phyloP scores from a whole-genome alignment of 257 asterid species.

The Nicotiana tabacum region DNA sequence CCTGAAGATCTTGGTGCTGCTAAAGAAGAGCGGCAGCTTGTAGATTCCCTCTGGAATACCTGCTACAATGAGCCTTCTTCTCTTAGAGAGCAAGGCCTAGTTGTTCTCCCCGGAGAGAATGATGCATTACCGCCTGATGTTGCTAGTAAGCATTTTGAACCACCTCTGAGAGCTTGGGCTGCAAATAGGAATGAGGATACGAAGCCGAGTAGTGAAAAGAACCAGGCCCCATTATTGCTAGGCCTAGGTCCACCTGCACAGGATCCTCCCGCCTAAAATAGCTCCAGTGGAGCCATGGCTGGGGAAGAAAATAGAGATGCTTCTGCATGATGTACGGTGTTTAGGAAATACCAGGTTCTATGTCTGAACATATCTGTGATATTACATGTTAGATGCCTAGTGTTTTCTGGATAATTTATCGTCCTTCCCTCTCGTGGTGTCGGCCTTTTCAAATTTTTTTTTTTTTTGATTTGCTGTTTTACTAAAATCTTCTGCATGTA shows the following conservation, averaged over 20 bases:
- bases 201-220: conserved; percentile 33
- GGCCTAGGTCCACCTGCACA: conserved; percentile 40
- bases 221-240: conserved; percentile 49
- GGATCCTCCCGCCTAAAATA: not conserved
- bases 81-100: conserved; percentile 67
- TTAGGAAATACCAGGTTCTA: not conserved
- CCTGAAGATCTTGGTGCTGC: conserved; percentile 74
- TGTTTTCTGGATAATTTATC: not conserved
- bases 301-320: conserved; percentile 10
- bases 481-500: not conserved
- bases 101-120: conserved; percentile 75
- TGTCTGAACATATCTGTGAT: not conserved
- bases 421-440: not conserved
- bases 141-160: conserved; percentile 70
- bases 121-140: conserved; percentile 83
- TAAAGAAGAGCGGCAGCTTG: conserved; percentile 71
- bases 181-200: conserved; percentile 41
- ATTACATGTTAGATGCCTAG: not conserved
- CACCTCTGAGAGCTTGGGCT: conserved; percentile 80
- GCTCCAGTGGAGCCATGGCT: not conserved
- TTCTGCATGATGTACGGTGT: conserved; percentile 7
- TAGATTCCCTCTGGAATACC: conserved; percentile 74
- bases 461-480: not conserved
- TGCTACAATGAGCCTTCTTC: conserved; percentile 64
- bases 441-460: not conserved